Evolutionary conservation across 139 green algal genomes (phyloP), one percentile per base, ranked within the genome.

Genomic region (Chlorella sorokiniana): DNA sequence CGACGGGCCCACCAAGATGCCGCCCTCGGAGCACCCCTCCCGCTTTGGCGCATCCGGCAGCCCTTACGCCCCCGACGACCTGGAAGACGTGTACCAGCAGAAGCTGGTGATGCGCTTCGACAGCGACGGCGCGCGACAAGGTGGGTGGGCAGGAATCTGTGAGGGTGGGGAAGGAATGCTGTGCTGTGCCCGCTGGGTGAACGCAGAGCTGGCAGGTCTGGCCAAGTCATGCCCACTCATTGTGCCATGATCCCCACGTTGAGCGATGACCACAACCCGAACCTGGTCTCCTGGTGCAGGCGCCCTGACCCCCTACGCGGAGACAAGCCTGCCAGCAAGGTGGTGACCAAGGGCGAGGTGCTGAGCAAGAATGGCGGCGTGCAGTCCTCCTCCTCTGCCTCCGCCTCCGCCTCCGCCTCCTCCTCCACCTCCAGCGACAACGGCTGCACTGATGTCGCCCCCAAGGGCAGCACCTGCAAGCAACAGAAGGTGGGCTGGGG

Each of bases 21-120:
- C 83, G 2, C 7, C 29, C 38, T 44, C 14, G 20, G 63, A 41
- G 51, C 67, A 59, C 20, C 59, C 45, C 42, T 25, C 35, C 31
- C 63, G 29, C 16, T 48, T 54, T 27, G 44, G 52, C 35, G 52
- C 31, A 48, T 48, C 38, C 22, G 69, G 61, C 71, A 75, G n/a
- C 52, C 44, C 52, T 16, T 74, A 54, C 37, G 27, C n/a, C 44
- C 70, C 70, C 20, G 45, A 14, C 70, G 40, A 9, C 35, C 16
- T 31, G 6, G 6, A 65, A 10, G 72, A 54, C 18, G 25, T 79
- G 4, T 35, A 31, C 35, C 20, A 51, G 35, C 23, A 75, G 37
- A 77, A 59, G 33, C 59, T 86, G 40, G 82, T 86, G 33, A 63
- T 59, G 82, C 62, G 82, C 54, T 83, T 83, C 33, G 82, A 86